Evolutionary conservation across 208 protist genomes (phyloP), one percentile per base, ranked within the genome.

Genomic region (Porcisia hertigi): DNA sequence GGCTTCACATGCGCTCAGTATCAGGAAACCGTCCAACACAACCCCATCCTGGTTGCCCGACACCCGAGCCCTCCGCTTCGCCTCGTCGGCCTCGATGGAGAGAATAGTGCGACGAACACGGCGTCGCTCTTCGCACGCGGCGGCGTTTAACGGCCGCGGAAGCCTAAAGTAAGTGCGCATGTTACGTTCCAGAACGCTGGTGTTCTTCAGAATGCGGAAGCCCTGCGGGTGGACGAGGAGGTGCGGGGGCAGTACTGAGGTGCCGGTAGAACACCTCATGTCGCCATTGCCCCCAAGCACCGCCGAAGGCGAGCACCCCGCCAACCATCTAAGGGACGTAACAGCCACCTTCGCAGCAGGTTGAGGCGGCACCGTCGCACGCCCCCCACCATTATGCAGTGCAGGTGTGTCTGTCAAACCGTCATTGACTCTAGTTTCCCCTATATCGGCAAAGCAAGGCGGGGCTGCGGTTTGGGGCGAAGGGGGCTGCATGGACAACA

Each of bases 101-200:
- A 86, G 60, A 41, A 97, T 64, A 49, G 81, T 76, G 69, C 71
- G 70, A 36, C 80, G 87, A 64, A 92, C 70, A 14, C 82, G 73
- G 47, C 62, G 66, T n/a, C 85, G 84, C 73, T 95, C 89, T 69
- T 80, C 41, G n/a, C 45, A 64, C 49, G 91, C 69, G 12, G 71
- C 79, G 36, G 49, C 23, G 66, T 80, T 92, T 6, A 88, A 92
- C 3, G 88, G 86, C 57, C 86, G 90, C 16, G 94, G 94, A 3
- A 97, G 86, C n/a, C 94, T 87, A 66, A 97, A 97, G 86, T 97
- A 97, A 55, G 83, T 88, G 4, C 86, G 88, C 88, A 97, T 75
- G 57, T 88, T 88, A 8, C 94, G 90, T 80, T 97, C 94, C 57
- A 95, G 74, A 49, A 69, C 86, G 57, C 92, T 96, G 16, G 76